Evolutionary conservation across 1,284 basidiomycete species (phyloP), one percentile per base, ranked within the genome.

Genomic region (Trametes sp.): DNA sequence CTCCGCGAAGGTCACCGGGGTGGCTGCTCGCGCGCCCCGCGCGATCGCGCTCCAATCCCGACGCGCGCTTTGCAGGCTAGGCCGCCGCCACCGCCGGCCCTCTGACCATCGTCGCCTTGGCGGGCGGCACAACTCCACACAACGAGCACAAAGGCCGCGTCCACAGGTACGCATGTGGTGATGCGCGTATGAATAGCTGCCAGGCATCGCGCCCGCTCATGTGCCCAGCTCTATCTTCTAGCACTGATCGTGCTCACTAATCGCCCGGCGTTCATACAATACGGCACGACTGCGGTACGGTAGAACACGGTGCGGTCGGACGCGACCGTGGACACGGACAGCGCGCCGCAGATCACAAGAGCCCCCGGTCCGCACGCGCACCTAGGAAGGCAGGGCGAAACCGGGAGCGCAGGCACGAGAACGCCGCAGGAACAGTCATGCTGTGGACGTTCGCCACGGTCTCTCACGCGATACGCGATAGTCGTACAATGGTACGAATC

Each of bases 31-130:
- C 9, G 31, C 31, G 31, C 23, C 24, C 33, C 6, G 50, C 50
- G 35, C 58, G 58, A 54, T 53, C 58, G 58, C 58, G 51, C 58
- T 48, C 58, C 58, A 54, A 59, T 54, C 58, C 51, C 58, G 58
- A 49, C 58, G n/a, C 44, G 33, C 51, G 44, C 51, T 29, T 59
- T 54, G 24, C 51, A 54, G 58, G 10, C 58, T 48, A 16, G 45
- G 10, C 51, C 52, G 24, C 58, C 51, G 58, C 52, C 59, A 35
- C 46, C 35, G 19, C 19, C 44, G 52, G 13, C 26, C 57, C 26
- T 23, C 57, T 38, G 24, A 33, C 51, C 31, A 14, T 23, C 29
- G 36, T 23, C 35, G 9, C 28, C 38, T 41, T 41, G 38, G 24
- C 45, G 8, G n/a, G n/a, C n/a, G n/a, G n/a, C n/a, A n/a, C n/a